A percentile compares a stretch with the other conserved stretches of the same genome.
These are phyloP conservation scores for Catunica adiposa DNA, from an alignment of 2,329 filamentous ascomycete species.

Conservation along the genomic window DNA sequence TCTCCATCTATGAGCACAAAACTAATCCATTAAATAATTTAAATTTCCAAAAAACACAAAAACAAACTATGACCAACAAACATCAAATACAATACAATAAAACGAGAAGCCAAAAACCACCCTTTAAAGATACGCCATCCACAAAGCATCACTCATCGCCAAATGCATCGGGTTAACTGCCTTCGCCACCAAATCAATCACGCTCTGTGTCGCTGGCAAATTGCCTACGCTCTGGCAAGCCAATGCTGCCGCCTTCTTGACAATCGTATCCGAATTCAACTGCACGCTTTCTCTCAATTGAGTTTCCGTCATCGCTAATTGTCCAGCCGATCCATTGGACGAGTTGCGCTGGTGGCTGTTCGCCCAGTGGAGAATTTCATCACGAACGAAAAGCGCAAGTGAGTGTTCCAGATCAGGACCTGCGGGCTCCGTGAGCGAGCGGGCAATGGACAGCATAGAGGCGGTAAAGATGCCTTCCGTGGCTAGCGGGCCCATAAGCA, in stretches of 20 bases:
- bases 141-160: slow-evolving; percentile 75
- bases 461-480: slow-evolving; percentile 95
- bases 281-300: slow-evolving; percentile 67
- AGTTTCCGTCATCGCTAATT: slow-evolving; percentile 34
- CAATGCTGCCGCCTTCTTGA: slow-evolving; percentile 74
- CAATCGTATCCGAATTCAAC: slow-evolving; percentile 75
- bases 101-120: neutral
- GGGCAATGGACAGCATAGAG: slow-evolving; percentile 87
- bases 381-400: slow-evolving; percentile 82
- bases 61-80: neutral
- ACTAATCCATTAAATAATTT: too few relatives aligned
- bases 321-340: slow-evolving; percentile 20
- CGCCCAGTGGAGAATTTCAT: slow-evolving; percentile 97
- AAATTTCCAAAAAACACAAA: too few relatives aligned
- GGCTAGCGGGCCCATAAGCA: slow-evolving; percentile 85
- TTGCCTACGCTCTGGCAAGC: slow-evolving; percentile 64
- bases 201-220: slow-evolving; percentile 88
- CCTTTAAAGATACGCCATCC: slow-evolving; percentile 71
- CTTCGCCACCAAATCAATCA: slow-evolving; percentile 84
- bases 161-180: slow-evolving; percentile 85
- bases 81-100: neutral
- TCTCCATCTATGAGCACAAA: too few relatives aligned
- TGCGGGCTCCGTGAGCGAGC: slow-evolving; percentile 70
- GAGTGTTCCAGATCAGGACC: slow-evolving; percentile 86
- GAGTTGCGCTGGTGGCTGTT: slow-evolving; percentile 45